These are phyloP conservation scores for Silene vulgaris DNA, from an alignment of 179 eudicot species.

Conservation along the genomic window DNA sequence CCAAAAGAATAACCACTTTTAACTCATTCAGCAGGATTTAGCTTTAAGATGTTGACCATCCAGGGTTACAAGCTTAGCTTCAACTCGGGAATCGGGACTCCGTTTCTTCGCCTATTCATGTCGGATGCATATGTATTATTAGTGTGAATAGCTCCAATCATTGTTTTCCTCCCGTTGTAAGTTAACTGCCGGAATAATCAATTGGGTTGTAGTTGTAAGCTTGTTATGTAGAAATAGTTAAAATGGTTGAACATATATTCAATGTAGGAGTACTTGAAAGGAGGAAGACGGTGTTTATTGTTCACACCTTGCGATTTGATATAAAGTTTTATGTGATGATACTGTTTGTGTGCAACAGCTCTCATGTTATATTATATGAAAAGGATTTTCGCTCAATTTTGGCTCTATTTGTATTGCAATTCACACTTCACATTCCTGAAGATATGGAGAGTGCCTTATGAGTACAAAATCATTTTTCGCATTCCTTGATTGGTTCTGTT, in stretches of 20 bases:
- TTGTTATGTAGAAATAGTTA: constrained; percentile 10
- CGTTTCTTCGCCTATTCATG: constrained; percentile 13
- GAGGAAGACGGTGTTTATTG: background rate
- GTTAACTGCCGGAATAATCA: constrained; percentile 13
- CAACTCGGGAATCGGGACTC: background rate
- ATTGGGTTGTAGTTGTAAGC: constrained; percentile 20
- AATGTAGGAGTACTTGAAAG: background rate
- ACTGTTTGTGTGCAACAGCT: background rate
- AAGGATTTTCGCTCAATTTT: constrained; percentile 1
- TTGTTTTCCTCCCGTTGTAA: constrained; percentile 12
- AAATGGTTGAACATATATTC: constrained; percentile 4
- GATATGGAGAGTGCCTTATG: no score
- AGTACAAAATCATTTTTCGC: no score
- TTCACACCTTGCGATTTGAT: background rate
- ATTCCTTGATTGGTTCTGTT: no score
- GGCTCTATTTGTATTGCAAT: background rate
- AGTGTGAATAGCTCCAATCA: constrained; percentile 10
- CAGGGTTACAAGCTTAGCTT: constrained; percentile 10
- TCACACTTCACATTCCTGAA: background rate
- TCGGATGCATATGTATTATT: constrained; percentile 24
- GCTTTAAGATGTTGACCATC: constrained; percentile 21
- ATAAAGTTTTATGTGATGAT: background rate
- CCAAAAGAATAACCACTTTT: constrained; percentile 50
- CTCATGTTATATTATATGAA: background rate
- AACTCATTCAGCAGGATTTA: constrained; percentile 18